These are phyloP conservation scores for Scedosporium aurantiacum DNA, from an alignment of 2,329 filamentous ascomycete genomes.

Conservation along the genomic window DNA sequence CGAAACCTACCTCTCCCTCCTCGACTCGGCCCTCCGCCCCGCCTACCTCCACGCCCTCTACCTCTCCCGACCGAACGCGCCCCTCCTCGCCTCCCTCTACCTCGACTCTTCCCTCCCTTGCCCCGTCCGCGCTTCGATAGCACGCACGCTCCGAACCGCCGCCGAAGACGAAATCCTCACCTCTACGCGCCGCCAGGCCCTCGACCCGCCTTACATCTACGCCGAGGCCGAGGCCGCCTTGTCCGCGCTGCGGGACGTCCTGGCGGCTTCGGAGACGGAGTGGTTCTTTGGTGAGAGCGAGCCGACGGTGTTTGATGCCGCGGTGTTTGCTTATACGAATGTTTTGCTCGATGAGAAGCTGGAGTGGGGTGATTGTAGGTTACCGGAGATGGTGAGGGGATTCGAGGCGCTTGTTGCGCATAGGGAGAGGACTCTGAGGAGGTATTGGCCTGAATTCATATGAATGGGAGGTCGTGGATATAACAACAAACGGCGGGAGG, in stretches of 20 bases:
- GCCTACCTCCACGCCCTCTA: constrained; percentile 84
- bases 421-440: constrained; percentile 20
- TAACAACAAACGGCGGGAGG: neutral
- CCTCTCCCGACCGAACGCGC: constrained; percentile 55
- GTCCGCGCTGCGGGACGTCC: constrained; percentile 29
- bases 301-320: constrained; percentile 76
- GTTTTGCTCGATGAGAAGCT: constrained; percentile 57
- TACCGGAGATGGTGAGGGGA: constrained; percentile 44
- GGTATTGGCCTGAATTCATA: constrained; percentile 10
- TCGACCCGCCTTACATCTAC: constrained; percentile 28
- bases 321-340: constrained; percentile 82
- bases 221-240: constrained; percentile 33
- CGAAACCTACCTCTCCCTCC: constrained; percentile 67
- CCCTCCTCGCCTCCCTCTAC: constrained; percentile 62
- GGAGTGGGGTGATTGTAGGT: constrained; percentile 51
- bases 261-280: constrained; percentile 20
- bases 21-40: constrained; percentile 67
- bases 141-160: constrained; percentile 57
- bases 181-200: constrained; percentile 29
- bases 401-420: constrained; percentile 50
- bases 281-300: constrained; percentile 39
- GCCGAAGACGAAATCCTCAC: constrained; percentile 66
- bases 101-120: constrained; percentile 51
- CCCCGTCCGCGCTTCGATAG: constrained; percentile 49
- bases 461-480: too few relatives aligned